Base-by-base conservation (phyloP, 73 alveolate genomes). In the Breviolum minutum region DNA sequence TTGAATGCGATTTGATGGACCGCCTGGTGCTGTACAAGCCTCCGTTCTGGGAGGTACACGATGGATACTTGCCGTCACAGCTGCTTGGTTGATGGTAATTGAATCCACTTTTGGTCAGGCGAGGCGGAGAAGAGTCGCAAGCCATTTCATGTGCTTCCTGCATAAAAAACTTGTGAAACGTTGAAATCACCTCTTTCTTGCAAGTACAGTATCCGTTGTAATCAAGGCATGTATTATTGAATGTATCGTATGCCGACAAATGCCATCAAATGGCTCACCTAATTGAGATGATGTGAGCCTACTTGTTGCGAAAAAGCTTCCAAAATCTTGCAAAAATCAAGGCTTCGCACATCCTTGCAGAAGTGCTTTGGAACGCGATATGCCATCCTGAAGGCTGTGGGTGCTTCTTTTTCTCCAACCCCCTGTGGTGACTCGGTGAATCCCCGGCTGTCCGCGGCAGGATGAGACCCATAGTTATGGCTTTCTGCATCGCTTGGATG, bases 31-130 rank as follows among this genome's bases (percentile, higher is more conserved):
- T 87, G 17, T 87, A 64, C 95, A 87, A 87, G 71, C 95, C 95
- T n/a, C 95, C 95, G 19, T 84, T 84, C 16, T 87, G 95, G 95
- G 95, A 87, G 26, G 95, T 87, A 69, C 95, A 87, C 40, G 95
- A 87, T 27, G 95, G 95, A 24, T 64, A 63, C 32, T 66, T 87
- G 84, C 95, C 95, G 13, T 27, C 13, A 11, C 95, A 87, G 95
- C 27, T 26, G 32, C 95, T 87, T 30, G 95, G 64, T 70, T 66
- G 92, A 30, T 19, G 10, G 77, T 14, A 22, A 22, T 68, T 17
- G 24, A 2, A 22, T 22, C 54, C 54, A 40, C 54, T 40, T 40
- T 40, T 40, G 54, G 54, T 40, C 54, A 40, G 54, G 54, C 54
- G 54, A 40, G 0, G 54, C 54, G 54, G 54, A 40, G 54, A 40